phyloP scores from a whole-genome alignment of 192 early-diverging fungal genomes.

The Rhizophagus prolifer region DNA sequence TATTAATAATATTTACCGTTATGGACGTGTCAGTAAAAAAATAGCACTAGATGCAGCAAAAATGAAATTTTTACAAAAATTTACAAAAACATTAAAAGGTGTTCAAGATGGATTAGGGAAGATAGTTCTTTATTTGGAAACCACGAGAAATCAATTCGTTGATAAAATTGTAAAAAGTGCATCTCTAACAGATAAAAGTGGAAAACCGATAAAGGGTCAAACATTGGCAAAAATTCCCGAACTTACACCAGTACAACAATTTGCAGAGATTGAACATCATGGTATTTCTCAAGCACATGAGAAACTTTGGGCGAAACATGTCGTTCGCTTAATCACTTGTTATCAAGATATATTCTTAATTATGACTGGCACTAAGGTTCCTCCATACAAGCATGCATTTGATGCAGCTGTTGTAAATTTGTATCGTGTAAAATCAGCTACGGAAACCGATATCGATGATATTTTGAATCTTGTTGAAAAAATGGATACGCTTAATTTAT shows the following conservation, averaged over 20 bases:
- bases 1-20: conserved; percentile 36
- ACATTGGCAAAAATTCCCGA: neutral
- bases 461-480: neutral
- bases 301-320: neutral
- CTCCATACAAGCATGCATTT: neutral
- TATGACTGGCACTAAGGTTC: neutral
- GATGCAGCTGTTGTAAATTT: conserved; percentile 12
- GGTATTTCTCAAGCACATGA: neutral
- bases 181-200: neutral
- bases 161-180: neutral
- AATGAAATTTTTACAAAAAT: conserved; percentile 29
- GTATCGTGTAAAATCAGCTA: neutral
- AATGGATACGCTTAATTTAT: neutral
- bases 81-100: neutral
- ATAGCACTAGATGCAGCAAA: conserved; percentile 31
- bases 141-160: neutral
- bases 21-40: conserved; percentile 40
- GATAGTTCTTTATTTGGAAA: neutral
- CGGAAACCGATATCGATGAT: neutral
- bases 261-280: neutral
- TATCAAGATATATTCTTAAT: neutral
- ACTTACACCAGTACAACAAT: neutral
- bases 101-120: conserved; percentile 9
- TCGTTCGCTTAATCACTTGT: neutral
- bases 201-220: neutral